A percentile compares a stretch with the other conserved stretches of the same genome.
These are phyloP conservation scores for Geotrichum fermentans DNA, from an alignment of 1,139 yeast genomes.

Conservation along the genomic window DNA sequence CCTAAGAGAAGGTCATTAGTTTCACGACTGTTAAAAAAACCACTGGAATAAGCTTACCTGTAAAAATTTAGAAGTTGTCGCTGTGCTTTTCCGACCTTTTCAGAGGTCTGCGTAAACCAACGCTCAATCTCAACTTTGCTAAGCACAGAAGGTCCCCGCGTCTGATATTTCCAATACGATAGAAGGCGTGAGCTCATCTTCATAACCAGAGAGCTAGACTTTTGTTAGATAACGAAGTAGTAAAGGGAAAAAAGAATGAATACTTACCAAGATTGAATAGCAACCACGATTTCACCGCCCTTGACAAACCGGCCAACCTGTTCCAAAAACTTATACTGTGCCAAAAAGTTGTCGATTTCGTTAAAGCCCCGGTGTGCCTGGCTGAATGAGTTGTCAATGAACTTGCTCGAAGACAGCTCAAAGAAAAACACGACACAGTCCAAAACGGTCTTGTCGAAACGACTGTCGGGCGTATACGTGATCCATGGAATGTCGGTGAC, in stretches of 20 bases:
- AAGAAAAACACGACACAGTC: conserved; percentile 72
- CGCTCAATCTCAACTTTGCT: conserved; percentile 60
- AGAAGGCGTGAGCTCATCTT: conserved; percentile 65
- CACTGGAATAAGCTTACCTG: conserved; percentile 33
- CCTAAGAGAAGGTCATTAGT: conserved; percentile 21
- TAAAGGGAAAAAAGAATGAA: conserved; percentile 28
- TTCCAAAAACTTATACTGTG: conserved; percentile 70
- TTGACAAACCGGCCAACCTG: conserved; percentile 69
- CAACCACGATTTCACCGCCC: conserved; percentile 81
- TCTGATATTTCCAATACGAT: conserved; percentile 67
- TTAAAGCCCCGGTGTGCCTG: conserved; percentile 71
- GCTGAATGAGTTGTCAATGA: conserved; percentile 67
- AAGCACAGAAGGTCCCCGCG: conserved; percentile 55
- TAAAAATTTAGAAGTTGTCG: conserved; percentile 79
- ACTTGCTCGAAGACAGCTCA: conserved; percentile 65
- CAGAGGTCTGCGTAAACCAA: conserved; percentile 80
- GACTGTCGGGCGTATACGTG: conserved; percentile 59
- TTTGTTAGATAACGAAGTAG: neutral
- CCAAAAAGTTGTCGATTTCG: conserved; percentile 80
- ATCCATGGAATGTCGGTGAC: conserved; percentile 65
- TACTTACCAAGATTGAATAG: conserved; percentile 47
- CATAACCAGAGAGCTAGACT: conserved; percentile 51
- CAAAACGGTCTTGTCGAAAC: conserved; percentile 66
- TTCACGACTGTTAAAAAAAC: neutral
- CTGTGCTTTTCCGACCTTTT: conserved; percentile 77